Evolutionary conservation across 2,329 filamentous ascomycete genomes (phyloP), one percentile per base, ranked within the genome.

Genomic region (Dryadomyces quercus-mongolicae): DNA sequence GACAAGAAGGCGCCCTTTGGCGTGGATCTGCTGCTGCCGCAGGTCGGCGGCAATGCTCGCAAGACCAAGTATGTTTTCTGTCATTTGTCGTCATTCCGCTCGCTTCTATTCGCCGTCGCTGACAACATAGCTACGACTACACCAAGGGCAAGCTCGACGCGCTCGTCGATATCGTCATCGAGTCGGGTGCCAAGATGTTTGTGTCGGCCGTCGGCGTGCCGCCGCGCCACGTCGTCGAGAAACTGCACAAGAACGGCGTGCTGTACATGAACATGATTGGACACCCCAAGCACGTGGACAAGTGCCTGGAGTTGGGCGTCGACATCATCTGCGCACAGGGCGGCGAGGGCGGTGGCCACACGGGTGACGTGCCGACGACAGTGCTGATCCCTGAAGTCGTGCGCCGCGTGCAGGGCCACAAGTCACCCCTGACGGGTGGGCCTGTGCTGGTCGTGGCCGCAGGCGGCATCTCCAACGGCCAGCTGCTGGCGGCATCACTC

Each of bases 191-290:
- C 58, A 91, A 84, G 71, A 82, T 98, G 57, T 98, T 98, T 74
- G 93, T 98, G 64, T 96, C 88, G 52, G 93, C 93, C 64, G 90
- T 98, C 68, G 93, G 93, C 65, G 86, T 97, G 25, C 91, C 93
- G 46, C 89, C 93, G 61, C 88, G 88, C 72, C 75, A 80, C 62
- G 85, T 96, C 56, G 90, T 98, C 65, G 90, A 97, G 61, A 86
- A 81, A 67, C 83, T 98, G 49, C 93, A 98, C 80, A 80, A 82
- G 66, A 75, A 82, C 65, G 91, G 91, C 62, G 81, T 98, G 62
- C 79, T 95, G 62, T 95, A 94, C 80, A 97, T 97, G 93, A 98
- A 98, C 84, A 98, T 98, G 93, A 91, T 98, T 68, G 93, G 93
- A 62, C 93, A 98, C 79, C 92, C 93, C 67, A 98, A 98, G 84